Evolutionary conservation across 1,284 basidiomycete genomes (phyloP).

Genomic region (Fomitopsis palustris): DNA sequence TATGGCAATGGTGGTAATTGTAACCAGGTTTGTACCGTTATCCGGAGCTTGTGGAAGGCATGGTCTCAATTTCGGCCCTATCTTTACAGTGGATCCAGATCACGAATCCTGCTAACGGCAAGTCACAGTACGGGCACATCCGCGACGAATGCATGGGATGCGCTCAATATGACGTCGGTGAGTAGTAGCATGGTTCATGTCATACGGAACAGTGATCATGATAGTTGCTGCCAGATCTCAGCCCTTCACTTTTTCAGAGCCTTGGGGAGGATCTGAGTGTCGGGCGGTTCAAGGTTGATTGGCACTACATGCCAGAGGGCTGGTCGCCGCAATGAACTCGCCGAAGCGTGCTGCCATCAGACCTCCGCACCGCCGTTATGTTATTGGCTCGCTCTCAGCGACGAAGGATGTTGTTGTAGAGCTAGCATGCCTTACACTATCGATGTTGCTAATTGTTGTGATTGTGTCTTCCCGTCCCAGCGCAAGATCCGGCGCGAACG

Average conservation of each 20-base stretch:
- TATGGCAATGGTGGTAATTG: slow-evolving; percentile 35
- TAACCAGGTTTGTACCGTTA: slow-evolving; percentile 18
- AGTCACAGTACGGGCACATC: not conserved
- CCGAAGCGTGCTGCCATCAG: no score
- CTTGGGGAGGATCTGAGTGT: not conserved
- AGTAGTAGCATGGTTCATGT: not conserved
- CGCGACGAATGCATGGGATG: slow-evolving; percentile 1
- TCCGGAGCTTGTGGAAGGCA: no score
- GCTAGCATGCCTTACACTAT: no score
- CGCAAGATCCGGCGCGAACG: no score
- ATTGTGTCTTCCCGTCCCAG: no score
- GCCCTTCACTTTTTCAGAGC: not conserved
- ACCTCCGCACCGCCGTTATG: no score
- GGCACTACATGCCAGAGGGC: not conserved
- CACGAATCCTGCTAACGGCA: not conserved
- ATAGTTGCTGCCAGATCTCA: not conserved
- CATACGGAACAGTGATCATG: not conserved
- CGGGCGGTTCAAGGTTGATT: not conserved
- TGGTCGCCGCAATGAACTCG: not conserved
- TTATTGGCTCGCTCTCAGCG: no score
- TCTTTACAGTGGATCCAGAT: not conserved
- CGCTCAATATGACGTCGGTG: not conserved
- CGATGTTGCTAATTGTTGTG: no score
- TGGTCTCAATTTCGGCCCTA: no score
- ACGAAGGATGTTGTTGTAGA: no score